These are phyloP conservation scores for Gleditsia sinensis DNA, from an alignment of 306 rosid species.

Conservation along the genomic window DNA sequence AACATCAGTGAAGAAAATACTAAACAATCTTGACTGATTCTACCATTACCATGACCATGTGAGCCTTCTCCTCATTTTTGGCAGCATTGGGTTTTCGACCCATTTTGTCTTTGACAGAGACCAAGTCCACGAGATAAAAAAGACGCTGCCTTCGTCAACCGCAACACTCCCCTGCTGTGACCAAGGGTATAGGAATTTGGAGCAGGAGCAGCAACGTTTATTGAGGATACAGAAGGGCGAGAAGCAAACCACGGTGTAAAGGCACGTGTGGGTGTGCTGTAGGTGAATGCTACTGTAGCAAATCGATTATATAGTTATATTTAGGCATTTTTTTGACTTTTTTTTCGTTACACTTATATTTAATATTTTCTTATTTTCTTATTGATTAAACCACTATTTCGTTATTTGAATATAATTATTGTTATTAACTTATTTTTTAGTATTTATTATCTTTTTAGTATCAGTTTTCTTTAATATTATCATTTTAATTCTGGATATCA, in stretches of 20 bases:
- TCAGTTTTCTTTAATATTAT: too few relatives aligned
- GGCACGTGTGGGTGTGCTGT: neutral
- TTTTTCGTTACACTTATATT: too few relatives aligned
- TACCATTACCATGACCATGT: too few relatives aligned
- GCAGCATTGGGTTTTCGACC: slow-evolving; percentile 34
- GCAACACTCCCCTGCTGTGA: neutral
- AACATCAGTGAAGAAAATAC: neutral
- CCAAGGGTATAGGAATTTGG: neutral
- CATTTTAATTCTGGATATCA: too few relatives aligned
- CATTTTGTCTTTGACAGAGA: slow-evolving; percentile 20
- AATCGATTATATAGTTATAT: too few relatives aligned
- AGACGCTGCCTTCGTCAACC: neutral
- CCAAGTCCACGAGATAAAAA: neutral
- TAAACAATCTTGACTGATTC: too few relatives aligned
- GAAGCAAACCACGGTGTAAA: neutral
- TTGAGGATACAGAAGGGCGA: neutral
- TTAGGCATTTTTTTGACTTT: too few relatives aligned
- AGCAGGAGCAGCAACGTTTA: neutral
- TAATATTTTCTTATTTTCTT: too few relatives aligned
- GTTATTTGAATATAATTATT: too few relatives aligned
- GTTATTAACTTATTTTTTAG: too few relatives aligned
- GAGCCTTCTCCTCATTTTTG: neutral
- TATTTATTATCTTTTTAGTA: too few relatives aligned
- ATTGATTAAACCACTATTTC: too few relatives aligned
- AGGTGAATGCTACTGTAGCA: neutral